Percentiles rank a stretch among this genome's conserved stretches.
These are phyloP conservation scores for Vicia villosa DNA, from an alignment of 306 rosid genomes.

Conservation along the genomic window DNA sequence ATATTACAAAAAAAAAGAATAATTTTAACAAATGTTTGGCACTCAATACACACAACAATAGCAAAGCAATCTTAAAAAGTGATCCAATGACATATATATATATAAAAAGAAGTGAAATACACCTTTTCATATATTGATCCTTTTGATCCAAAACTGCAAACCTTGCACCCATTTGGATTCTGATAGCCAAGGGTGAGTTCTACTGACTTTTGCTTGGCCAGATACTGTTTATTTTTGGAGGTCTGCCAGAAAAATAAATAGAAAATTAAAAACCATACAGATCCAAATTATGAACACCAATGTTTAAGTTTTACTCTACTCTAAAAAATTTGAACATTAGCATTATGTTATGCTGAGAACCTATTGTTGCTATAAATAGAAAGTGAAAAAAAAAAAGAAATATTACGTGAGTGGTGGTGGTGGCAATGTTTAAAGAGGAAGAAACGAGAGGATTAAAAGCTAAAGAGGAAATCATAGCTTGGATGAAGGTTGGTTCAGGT, in stretches of 20 bases:
- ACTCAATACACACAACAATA: neutral
- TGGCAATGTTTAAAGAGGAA: constrained; percentile 19
- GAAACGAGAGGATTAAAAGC: constrained; percentile 36
- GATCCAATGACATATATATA: neutral
- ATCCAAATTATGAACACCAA: constrained; percentile 17
- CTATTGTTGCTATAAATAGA: neutral
- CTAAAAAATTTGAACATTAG: too few species aligned
- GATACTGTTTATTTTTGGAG: constrained; percentile 40
- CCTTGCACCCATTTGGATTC: constrained; percentile 36
- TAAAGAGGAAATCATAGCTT: constrained; percentile 45
- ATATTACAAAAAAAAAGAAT: neutral
- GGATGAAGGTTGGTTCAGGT: neutral
- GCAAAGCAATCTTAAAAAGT: neutral
- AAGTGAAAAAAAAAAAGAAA: neutral
- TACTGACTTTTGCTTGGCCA: constrained; percentile 35
- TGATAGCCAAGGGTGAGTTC: constrained; percentile 41
- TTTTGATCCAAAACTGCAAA: constrained; percentile 38
- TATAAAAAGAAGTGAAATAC: constrained; percentile 31
- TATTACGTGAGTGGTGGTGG: constrained; percentile 13
- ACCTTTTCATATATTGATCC: constrained; percentile 49
- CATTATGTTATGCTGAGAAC: neutral
- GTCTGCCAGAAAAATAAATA: constrained; percentile 41
- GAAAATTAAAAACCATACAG: constrained; percentile 4
- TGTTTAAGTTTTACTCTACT: neutral
- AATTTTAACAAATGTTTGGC: constrained; percentile 16